Percentiles rank a stretch among this genome's conserved stretches.
Conservation (phyloP, 129 eudicot species). For the Deinandra increscens region DNA sequence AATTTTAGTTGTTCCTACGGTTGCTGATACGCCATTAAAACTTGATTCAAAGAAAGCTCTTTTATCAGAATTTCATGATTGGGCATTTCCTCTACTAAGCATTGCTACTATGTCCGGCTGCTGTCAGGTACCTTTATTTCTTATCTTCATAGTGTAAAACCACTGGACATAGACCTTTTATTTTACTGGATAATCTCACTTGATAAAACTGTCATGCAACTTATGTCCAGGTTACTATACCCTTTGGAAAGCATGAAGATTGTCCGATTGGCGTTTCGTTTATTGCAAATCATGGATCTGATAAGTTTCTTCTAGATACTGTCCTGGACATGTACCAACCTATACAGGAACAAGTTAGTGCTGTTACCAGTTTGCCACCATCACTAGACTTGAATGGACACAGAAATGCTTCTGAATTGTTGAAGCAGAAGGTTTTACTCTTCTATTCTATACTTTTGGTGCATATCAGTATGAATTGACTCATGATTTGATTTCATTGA, state of each 20-base stretch:
- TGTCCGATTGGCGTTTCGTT: conserved; percentile 69
- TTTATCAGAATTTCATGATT: conserved; percentile 55
- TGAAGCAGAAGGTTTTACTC: conserved; percentile 70
- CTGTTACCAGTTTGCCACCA: conserved; percentile 45
- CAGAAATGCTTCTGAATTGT: conserved; percentile 78
- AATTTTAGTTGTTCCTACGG: conserved; percentile 73
- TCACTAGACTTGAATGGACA: conserved; percentile 61
- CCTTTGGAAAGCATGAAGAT: conserved; percentile 71
- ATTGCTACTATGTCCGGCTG: conserved; percentile 88
- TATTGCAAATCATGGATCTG: conserved; percentile 77
- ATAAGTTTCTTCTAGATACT: conserved; percentile 87
- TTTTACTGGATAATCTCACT: background rate
- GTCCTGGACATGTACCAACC: conserved; percentile 74
- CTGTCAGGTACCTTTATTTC: conserved; percentile 59
- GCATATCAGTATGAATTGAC: background rate
- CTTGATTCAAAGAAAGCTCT: conserved; percentile 49
- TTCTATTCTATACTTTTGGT: background rate
- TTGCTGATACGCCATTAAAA: conserved; percentile 69
- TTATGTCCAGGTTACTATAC: conserved; percentile 59
- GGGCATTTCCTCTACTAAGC: conserved; percentile 63
- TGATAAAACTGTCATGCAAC: background rate
- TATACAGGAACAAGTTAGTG: conserved; percentile 64
- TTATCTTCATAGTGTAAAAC: no score
- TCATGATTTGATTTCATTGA: background rate
- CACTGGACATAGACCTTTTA: background rate